These are phyloP conservation scores for Xylaria sp. DNA, from an alignment of 2,329 filamentous ascomycete species.

Conservation along the genomic window DNA sequence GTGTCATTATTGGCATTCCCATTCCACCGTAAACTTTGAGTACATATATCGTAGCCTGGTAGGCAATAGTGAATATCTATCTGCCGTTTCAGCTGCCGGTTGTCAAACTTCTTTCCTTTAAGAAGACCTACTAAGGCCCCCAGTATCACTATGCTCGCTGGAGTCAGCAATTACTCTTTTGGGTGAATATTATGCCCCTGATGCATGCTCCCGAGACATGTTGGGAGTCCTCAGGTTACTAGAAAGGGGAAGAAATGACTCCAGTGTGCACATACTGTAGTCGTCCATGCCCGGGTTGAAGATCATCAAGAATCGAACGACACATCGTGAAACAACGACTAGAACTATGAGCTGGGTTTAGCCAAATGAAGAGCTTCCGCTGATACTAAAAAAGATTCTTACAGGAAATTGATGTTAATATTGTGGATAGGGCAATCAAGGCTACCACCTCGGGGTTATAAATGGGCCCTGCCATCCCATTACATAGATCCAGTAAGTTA, in stretches of 20 bases:
- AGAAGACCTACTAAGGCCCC: slow-evolving; percentile 36
- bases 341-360: slow-evolving; percentile 28
- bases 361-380: neutral
- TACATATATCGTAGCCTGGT: slow-evolving; percentile 37
- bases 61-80: slow-evolving; percentile 40
- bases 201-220: too few species aligned
- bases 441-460: slow-evolving; percentile 35
- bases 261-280: too few species aligned
- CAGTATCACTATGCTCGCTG: too few species aligned
- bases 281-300: slow-evolving; percentile 40
- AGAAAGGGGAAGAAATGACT: too few species aligned
- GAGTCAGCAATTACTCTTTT: too few species aligned
- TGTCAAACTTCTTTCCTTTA: neutral
- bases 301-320: slow-evolving; percentile 40
- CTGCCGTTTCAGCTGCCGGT: neutral
- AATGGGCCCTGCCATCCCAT: slow-evolving; percentile 16
- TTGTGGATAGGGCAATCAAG: slow-evolving; percentile 34
- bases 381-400: slow-evolving; percentile 3
- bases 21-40: slow-evolving; percentile 33
- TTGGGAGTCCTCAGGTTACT: too few species aligned
- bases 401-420: slow-evolving; percentile 40
- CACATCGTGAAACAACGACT: slow-evolving; percentile 33
- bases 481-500: neutral
- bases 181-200: too few species aligned
- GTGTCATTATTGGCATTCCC: slow-evolving; percentile 37